Base-by-base conservation (phyloP, 768 basidiomycete species). In the Trametes villosa region DNA sequence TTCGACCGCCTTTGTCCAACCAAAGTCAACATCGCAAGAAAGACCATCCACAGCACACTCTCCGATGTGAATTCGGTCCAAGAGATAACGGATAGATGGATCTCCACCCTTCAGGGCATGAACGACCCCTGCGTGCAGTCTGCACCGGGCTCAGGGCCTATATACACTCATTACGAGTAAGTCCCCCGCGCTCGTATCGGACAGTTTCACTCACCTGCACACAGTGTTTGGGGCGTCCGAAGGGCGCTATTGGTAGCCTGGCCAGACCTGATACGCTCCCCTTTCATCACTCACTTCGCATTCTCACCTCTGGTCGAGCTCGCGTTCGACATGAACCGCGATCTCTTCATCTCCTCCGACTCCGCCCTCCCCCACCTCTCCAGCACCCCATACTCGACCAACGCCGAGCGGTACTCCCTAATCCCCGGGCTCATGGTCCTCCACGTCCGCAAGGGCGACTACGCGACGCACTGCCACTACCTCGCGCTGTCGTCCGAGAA, bases 231-330 rank as follows among this genome's bases (percentile, higher is more conserved):
- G 34, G 66, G 66, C 8, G 51, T 53, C 11, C 45, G 48, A 11
- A 44, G n/a, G 0, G 53, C 64, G 29, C 51, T 69, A 36, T 38
- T 67, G 33, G 59, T 60, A 18, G 41, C 84, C 2, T 79, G 82
- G 61, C 77, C 78, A 0, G 53, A 72, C 6, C 74, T 86, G 27
- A 66, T 66, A 7, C 62, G 72, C 7, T 84, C 84, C 0, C 84
- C 85, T 24, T 77, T 85, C 33, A 71, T 85, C 26, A 67, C 65
- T 2, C 62, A 75, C 12, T 86, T 85, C 63, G 61, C 70, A 0
- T 86, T 83, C 84, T 83, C 84, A 0, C 77, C 81, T 0, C 75
- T 83, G 48, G 82, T 86, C 17, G 73, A 74, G 30, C 68, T 72
- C 29, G 83, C 82, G 1, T 64, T 69, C 60, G 64, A 64, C 34